Conservation (phyloP, 2,329 filamentous ascomycete genomes). For the Cytospora leucostoma region DNA sequence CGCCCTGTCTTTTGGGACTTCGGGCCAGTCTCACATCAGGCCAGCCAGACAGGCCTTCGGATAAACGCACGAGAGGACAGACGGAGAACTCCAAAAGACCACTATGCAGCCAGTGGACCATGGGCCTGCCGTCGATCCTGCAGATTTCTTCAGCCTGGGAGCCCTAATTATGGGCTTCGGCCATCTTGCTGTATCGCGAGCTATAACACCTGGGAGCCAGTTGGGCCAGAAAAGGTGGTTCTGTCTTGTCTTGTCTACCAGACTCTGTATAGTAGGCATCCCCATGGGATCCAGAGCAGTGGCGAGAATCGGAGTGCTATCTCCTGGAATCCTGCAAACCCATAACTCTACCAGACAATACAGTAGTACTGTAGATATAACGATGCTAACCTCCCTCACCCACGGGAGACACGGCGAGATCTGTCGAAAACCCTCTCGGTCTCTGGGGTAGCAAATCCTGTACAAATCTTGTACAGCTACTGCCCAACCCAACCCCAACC, state of each 20-base stretch:
- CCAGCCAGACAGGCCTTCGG: neutral
- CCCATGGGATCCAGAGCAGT: neutral
- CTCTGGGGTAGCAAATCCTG: neutral
- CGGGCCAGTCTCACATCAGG: neutral
- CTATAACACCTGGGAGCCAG: neutral
- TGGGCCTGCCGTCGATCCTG: neutral
- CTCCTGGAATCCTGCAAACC: neutral
- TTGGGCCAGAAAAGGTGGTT: conserved; percentile 1
- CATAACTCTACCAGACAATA: neutral
- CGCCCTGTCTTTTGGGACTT: neutral
- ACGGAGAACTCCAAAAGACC: neutral
- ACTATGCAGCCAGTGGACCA: neutral
- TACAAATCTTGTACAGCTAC: neutral
- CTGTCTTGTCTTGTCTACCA: neutral
- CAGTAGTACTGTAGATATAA: too few species aligned
- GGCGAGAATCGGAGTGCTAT: neutral
- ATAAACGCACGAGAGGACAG: neutral
- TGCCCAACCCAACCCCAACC: conserved; percentile 6
- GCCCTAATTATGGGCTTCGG: neutral
- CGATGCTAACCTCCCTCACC: too few species aligned
- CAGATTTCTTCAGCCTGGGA: neutral
- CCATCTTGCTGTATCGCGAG: neutral
- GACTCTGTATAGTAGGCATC: neutral
- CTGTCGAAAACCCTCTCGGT: conserved; percentile 1
- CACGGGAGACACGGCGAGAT: neutral